Evolutionary conservation across 495 filamentous ascomycete species (phyloP), one percentile per base, ranked within the genome.

Genomic region (Podospora bellae-mahoneyi): DNA sequence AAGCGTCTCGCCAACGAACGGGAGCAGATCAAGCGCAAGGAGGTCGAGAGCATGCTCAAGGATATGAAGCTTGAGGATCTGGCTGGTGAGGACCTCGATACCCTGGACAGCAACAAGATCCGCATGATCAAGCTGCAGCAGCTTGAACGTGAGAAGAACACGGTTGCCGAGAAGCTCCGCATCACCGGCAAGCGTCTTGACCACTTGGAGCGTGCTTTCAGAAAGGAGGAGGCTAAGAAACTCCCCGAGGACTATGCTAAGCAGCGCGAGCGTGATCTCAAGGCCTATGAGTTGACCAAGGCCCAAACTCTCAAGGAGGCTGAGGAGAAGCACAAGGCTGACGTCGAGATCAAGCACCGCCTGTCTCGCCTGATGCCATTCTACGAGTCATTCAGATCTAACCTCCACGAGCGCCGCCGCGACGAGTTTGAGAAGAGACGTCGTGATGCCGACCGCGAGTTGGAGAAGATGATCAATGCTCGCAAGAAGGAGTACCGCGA

Each of bases 141-240:
- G 77, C 87, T 99, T 18, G 95, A 98, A 80, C 93, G 94, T 68
- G 96, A 99, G 83, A 99, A 98, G 88, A 96, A 94, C 74, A 93
- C 87, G 73, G 88, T 97, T 71, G 88, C 89, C 58, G 94, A 97
- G 78, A 93, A 91, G 74, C 84, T 98, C 58, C 89, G 93, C 69
- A 86, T 94, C 69, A 97, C 94, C 61, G 91, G 90, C 76, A 97
- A 97, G 86, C 90, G 95, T 69, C 93, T 98, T 76, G 95, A 99
- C 78, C 95, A 99, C 81, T 84, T 99, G 72, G 95, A 99, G 84
- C 92, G 95, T 80, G 96, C 95, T 27, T 94, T 95, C 85, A 87
- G 96, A 72, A 91, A 92, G 72, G 96, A 98, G 79, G 95, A 99
- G 77, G 79, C 91, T 72, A 97, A 97, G 86, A 92, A 97, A 77